Evolutionary conservation across 2,329 filamentous ascomycete genomes (phyloP).

Genomic region (Elsinoe batatas): DNA sequence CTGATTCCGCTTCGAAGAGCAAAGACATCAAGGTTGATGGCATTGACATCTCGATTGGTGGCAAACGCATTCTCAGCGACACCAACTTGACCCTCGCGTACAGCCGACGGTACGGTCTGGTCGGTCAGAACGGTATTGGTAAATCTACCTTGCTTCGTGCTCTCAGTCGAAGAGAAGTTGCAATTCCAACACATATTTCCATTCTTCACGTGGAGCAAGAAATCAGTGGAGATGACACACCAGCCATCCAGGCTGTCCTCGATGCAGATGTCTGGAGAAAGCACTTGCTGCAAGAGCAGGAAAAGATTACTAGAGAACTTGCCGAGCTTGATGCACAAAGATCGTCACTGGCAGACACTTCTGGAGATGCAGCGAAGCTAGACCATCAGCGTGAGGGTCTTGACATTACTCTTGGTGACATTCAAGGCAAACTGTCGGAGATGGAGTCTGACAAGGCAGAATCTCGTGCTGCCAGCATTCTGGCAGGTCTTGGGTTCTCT

Average conservation of each 20-base stretch:
- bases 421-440: slow-evolving; percentile 84
- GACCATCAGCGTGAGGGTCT: slow-evolving; percentile 83
- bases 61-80: slow-evolving; percentile 79
- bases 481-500: slow-evolving; percentile 95
- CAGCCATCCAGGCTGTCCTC: slow-evolving; percentile 85
- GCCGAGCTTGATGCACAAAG: slow-evolving; percentile 68
- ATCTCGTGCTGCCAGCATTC: slow-evolving; percentile 85
- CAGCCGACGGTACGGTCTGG: slow-evolving; percentile 87
- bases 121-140: slow-evolving; percentile 97
- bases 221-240: slow-evolving; percentile 91
- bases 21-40: slow-evolving; percentile 98
- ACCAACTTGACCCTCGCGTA: slow-evolving; percentile 85
- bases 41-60: slow-evolving; percentile 87
- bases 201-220: slow-evolving; percentile 99
- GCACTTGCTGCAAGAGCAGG: slow-evolving; percentile 80
- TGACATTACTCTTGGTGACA: slow-evolving; percentile 81
- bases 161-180: slow-evolving; percentile 81
- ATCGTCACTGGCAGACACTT: slow-evolving; percentile 77
- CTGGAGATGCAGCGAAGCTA: slow-evolving; percentile 72
- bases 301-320: slow-evolving; percentile 70
- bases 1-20: slow-evolving; percentile 63
- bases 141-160: slow-evolving; percentile 80
- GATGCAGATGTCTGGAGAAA: slow-evolving; percentile 99
- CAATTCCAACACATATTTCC: slow-evolving; percentile 93
- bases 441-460: slow-evolving; percentile 99